Evolutionary conservation across 2,329 filamentous ascomycete genomes (phyloP), one percentile per base, ranked within the genome.

Genomic region (Diplodia corticola): DNA sequence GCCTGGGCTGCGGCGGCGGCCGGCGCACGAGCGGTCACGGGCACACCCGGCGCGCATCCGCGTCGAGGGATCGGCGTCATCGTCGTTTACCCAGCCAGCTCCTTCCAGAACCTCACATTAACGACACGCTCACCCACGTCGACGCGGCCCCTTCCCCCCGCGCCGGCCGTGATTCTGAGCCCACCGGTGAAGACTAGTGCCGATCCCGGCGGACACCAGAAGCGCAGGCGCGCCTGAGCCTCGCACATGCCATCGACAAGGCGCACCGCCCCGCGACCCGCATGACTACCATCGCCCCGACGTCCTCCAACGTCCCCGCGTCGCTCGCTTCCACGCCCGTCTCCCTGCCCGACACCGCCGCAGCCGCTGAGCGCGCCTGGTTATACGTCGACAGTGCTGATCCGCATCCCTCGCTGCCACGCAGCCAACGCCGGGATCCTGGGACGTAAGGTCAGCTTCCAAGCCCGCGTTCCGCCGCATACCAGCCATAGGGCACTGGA

Each of bases 391-490:
- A n/a, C 40, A n/a, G 28, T 61, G 40, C 28, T n/a, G 17, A 24
- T 17, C 17, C 28, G 24, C 13, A 37, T 24, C 54, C 55, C 40
- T 50, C 57, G 44, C 44, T 46, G 28, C 33, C 33, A 12, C 40
- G 57, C 26, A 28, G 6, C 48, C 44, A n/a, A 49, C 33, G 40
- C 57, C 57, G 22, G 57, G 24, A 49, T 35, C 57, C 57, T 28
- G 57, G 57, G 55, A 48, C 57, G 5, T 61, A 61, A 60, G 57
- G 57, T 61, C 50, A 28, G 57, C 44, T 35, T 61, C 57, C 57
- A 61, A 35, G 44, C 57, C 40, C 33, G 57, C 57, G 44, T 49
- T 61, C 44, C 57, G 57, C 20, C 44, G 33, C 20, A 44, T 61
- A 49, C 57, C 44, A 61, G 40, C n/a, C 44, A 17, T 28, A 61